These are phyloP conservation scores for Saccharomyces hybrid DNA, from an alignment of 1,139 yeast species.

Conservation along the genomic window DNA sequence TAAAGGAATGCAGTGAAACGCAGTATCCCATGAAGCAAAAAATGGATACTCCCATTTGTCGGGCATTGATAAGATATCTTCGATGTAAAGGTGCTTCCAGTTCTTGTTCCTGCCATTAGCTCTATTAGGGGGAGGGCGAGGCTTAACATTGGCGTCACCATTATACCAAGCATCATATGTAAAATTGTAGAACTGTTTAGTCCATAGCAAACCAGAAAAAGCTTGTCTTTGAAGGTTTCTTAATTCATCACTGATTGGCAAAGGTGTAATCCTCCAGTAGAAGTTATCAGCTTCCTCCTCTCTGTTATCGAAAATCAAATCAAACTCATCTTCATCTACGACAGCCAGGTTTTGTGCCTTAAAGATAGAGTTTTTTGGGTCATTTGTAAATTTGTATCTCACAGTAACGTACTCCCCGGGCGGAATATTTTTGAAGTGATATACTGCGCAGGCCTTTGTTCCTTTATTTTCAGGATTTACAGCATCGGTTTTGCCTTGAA, in stretches of 20 bases:
- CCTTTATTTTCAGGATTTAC: constrained; percentile 67
- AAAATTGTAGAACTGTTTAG: constrained; percentile 86
- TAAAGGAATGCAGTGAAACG: constrained; percentile 90
- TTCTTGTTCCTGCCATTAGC: constrained; percentile 80
- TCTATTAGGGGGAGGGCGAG: constrained; percentile 70
- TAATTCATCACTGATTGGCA: constrained; percentile 77
- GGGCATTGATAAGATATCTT: constrained; percentile 84
- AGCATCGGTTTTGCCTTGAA: constrained; percentile 51
- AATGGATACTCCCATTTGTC: constrained; percentile 98
- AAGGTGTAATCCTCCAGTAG: constrained; percentile 83
- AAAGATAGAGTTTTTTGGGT: constrained; percentile 22
- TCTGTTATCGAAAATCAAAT: constrained; percentile 63
- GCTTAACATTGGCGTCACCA: constrained; percentile 75
- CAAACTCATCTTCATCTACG: constrained; percentile 76
- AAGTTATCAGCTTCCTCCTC: constrained; percentile 91
- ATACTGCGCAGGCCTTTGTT: constrained; percentile 77
- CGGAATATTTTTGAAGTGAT: constrained; percentile 72
- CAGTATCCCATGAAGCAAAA: constrained; percentile 97
- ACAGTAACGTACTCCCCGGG: constrained; percentile 86
- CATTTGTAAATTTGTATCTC: constrained; percentile 61
- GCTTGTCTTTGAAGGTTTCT: constrained; percentile 90
- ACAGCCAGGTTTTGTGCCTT: constrained; percentile 35
- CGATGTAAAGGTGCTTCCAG: constrained; percentile 87
- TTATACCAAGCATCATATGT: constrained; percentile 82
- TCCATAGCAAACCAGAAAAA: constrained; percentile 90